A percentile compares a stretch with the other conserved stretches of the same genome.
Evolutionary conservation across 2,329 filamentous ascomycete species (phyloP).

Genomic region (Fusarium tanahbumbuense): DNA sequence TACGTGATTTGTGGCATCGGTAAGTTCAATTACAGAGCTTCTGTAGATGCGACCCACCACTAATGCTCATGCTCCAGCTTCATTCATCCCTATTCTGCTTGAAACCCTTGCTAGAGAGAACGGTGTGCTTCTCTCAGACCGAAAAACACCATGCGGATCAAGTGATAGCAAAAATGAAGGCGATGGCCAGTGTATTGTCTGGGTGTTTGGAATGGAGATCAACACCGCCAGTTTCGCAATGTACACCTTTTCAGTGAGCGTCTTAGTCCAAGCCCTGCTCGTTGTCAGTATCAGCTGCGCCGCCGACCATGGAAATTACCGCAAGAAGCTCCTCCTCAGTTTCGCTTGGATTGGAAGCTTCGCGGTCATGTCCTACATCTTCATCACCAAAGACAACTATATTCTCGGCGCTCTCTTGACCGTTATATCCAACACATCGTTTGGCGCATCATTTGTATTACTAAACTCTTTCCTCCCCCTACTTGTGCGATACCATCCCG

Average conservation of each 20-base stretch:
- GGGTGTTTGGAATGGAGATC: conserved; percentile 84
- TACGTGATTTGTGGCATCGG: conserved; percentile 87
- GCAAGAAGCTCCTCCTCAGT: conserved; percentile 86
- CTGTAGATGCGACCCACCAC: background rate
- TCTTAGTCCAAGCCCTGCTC: conserved; percentile 86
- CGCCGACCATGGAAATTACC: conserved; percentile 91
- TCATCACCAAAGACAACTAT: conserved; percentile 79
- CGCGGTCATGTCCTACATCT: conserved; percentile 89
- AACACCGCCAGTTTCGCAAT: conserved; percentile 98
- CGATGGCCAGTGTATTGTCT: conserved; percentile 81
- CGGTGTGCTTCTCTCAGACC: conserved; percentile 85
- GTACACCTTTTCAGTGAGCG: conserved; percentile 96
- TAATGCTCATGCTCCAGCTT: conserved; percentile 64
- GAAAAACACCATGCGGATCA: conserved; percentile 77
- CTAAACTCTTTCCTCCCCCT: conserved; percentile 95
- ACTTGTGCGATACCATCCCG: conserved; percentile 86
- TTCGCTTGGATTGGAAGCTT: conserved; percentile 87
- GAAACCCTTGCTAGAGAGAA: conserved; percentile 94
- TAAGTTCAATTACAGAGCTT: conserved; percentile 55
- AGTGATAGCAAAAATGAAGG: conserved; percentile 65
- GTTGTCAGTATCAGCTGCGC: conserved; percentile 97
- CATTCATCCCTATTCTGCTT: conserved; percentile 94
- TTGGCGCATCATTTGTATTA: conserved; percentile 94
- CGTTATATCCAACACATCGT: conserved; percentile 91
- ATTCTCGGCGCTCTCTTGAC: conserved; percentile 85